A percentile compares a stretch with the other conserved stretches of the same genome.
These are phyloP conservation scores for Nakazawaea ishiwadae DNA, from an alignment of 805 yeast genomes.

Conservation along the genomic window DNA sequence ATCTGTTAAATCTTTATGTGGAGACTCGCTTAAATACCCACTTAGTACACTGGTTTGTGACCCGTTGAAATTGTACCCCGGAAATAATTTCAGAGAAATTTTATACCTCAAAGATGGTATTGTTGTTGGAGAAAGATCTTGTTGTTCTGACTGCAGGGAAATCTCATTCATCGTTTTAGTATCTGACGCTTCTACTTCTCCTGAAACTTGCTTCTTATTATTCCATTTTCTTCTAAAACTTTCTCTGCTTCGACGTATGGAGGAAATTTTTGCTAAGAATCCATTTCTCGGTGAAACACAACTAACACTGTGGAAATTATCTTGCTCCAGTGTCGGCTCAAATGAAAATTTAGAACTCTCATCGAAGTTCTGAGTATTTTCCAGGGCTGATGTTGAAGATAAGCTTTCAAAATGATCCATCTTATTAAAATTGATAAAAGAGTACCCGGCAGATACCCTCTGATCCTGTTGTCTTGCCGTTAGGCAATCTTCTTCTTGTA, in stretches of 20 bases:
- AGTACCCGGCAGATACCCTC: background rate
- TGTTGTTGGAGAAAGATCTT: background rate
- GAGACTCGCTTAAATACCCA: background rate
- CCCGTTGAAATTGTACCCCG: background rate
- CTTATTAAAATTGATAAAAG: slow-evolving; percentile 1
- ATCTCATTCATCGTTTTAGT: background rate
- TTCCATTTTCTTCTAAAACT: too few species aligned
- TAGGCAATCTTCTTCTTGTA: background rate
- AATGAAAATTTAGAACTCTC: background rate
- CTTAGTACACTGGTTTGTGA: background rate
- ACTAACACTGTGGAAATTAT: background rate
- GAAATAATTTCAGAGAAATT: slow-evolving; percentile 2
- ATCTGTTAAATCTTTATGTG: slow-evolving; percentile 2
- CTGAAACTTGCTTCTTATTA: too few species aligned
- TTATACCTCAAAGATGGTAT: background rate
- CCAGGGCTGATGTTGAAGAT: too few species aligned
- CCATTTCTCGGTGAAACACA: background rate
- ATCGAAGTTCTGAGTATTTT: background rate
- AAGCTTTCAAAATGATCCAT: background rate
- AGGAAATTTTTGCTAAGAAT: background rate
- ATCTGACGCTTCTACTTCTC: too few species aligned
- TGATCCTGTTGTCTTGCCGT: too few species aligned
- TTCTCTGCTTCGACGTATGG: too few species aligned
- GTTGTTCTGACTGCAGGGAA: background rate
- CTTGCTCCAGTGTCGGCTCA: background rate